Evolutionary conservation across 2,329 filamentous ascomycete species (phyloP).

Genomic region (Aspergillus alliaceus): DNA sequence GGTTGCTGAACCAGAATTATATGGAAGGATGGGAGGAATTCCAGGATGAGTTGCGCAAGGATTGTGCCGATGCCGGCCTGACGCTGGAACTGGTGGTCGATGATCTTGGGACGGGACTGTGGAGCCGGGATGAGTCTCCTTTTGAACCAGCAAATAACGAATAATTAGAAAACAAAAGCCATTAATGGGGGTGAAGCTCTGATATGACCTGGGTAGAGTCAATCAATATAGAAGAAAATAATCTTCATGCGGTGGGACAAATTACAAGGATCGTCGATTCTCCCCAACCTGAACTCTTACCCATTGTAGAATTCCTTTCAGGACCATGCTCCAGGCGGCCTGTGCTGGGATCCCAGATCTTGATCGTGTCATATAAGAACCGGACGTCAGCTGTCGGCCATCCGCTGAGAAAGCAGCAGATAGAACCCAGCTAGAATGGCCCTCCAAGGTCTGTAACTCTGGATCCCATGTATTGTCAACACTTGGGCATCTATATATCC

Average conservation of each 20-base stretch:
- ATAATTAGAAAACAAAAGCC: too few relatives aligned
- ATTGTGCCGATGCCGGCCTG: neutral
- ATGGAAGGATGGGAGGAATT: neutral
- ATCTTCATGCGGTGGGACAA: too few relatives aligned
- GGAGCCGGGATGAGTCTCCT: neutral
- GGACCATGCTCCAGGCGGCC: too few relatives aligned
- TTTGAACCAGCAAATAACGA: too few relatives aligned
- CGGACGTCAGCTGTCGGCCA: neutral
- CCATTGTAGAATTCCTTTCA: too few relatives aligned
- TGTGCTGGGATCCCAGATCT: neutral
- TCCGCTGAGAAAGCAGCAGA: neutral
- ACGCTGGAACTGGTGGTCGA: neutral
- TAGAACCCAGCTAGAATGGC: neutral
- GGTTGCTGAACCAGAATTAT: neutral
- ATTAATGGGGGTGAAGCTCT: too few relatives aligned
- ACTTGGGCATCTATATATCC: neutral
- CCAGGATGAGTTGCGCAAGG: neutral
- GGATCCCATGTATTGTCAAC: neutral
- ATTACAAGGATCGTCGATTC: too few relatives aligned
- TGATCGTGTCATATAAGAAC: neutral
- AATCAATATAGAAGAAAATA: too few relatives aligned
- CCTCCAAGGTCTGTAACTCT: neutral
- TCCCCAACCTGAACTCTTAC: too few relatives aligned
- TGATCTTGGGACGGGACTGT: slow-evolving; percentile 4
- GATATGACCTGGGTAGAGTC: too few relatives aligned